These are phyloP conservation scores for Botrytis porri DNA, from an alignment of 2,329 filamentous ascomycete genomes.

Conservation along the genomic window DNA sequence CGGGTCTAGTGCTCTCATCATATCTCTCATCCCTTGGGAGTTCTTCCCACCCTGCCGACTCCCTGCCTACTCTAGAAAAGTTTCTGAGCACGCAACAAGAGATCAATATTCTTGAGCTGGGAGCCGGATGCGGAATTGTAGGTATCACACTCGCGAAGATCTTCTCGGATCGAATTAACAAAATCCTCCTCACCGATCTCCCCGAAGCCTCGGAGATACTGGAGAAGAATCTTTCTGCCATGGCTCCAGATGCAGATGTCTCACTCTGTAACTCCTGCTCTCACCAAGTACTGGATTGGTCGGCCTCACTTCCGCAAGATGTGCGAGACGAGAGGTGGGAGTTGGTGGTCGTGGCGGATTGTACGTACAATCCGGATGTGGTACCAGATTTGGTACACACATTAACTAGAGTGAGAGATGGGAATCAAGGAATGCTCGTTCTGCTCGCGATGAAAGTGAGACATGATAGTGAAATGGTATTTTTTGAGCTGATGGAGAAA, in stretches of 20 bases:
- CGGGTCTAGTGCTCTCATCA: constrained; percentile 40
- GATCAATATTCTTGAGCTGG: constrained; percentile 60
- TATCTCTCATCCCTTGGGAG: constrained; percentile 33
- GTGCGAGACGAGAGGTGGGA: constrained; percentile 44
- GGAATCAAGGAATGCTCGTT: constrained; percentile 26
- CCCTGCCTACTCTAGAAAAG: constrained; percentile 17
- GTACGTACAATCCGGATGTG: constrained; percentile 70
- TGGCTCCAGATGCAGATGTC: neutral
- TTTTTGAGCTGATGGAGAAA: constrained; percentile 58
- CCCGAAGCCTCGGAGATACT: constrained; percentile 61
- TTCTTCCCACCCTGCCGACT: neutral
- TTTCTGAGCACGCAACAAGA: constrained; percentile 27
- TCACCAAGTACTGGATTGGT: constrained; percentile 59
- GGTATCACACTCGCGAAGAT: constrained; percentile 55
- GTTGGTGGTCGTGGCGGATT: constrained; percentile 65
- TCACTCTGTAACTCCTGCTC: constrained; percentile 33
- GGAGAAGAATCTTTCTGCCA: constrained; percentile 45
- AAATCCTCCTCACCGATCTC: constrained; percentile 61
- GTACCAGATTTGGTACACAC: constrained; percentile 61
- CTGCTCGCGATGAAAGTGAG: constrained; percentile 66
- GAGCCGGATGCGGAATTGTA: constrained; percentile 66
- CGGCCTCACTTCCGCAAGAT: constrained; percentile 44
- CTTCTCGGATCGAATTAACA: constrained; percentile 37
- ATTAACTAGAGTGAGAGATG: constrained; percentile 40
- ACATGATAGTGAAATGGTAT: constrained; percentile 62